Evolutionary conservation across 306 rosid species (phyloP).

Genomic region (Rosa chinensis): DNA sequence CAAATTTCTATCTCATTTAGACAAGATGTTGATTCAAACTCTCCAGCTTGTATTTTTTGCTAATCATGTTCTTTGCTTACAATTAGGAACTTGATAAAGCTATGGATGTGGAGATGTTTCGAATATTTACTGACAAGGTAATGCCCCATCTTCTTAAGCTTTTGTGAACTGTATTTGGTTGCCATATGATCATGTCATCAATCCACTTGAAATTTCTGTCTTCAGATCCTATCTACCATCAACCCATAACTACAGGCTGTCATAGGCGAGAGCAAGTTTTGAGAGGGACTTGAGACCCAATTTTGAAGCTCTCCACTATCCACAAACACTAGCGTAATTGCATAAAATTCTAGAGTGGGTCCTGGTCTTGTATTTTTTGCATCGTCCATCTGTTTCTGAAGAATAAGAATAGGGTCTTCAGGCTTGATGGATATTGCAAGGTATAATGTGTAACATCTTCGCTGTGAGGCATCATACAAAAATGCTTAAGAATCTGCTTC

Average conservation of each 20-base stretch:
- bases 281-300: constrained; percentile 10
- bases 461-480: not conserved
- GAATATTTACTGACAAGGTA: constrained; percentile 68
- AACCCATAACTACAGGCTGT: constrained; percentile 33
- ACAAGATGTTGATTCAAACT: not conserved
- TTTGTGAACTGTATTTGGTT: not conserved
- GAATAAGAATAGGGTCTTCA: not conserved
- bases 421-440: not conserved
- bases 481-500: not conserved
- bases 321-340: not conserved
- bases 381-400: not conserved
- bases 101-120: constrained; percentile 60
- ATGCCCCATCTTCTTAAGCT: constrained; percentile 3
- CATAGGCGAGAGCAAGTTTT: constrained; percentile 15
- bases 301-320: not conserved
- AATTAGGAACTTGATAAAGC: constrained; percentile 79
- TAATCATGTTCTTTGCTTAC: constrained; percentile 25
- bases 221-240: constrained; percentile 61
- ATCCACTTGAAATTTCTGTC: constrained; percentile 17
- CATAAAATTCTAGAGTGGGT: not conserved
- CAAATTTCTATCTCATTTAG: not conserved
- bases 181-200: not conserved
- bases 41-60: not conserved
- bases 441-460: not conserved
- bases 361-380: not conserved